A percentile compares a stretch with the other conserved stretches of the same genome.
phyloP scores from a whole-genome alignment of 345 rosid species.

The Pelargonium nanum region DNA sequence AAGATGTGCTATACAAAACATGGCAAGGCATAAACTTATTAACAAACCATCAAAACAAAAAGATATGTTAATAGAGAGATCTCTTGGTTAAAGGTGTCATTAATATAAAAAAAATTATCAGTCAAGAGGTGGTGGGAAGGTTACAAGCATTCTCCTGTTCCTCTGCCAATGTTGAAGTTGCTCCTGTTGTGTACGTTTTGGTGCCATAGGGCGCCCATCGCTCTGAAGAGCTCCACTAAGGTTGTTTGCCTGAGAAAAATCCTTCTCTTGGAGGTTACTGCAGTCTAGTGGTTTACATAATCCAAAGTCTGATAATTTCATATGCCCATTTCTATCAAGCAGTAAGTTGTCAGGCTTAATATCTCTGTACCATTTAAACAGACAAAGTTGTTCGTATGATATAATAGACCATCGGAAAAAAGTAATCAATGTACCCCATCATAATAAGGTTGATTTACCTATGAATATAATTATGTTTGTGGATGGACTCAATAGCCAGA shows the following conservation, averaged over 20 bases:
- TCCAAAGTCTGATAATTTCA: constrained; percentile 96
- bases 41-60: not conserved
- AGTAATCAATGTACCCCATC: not conserved
- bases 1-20: no score
- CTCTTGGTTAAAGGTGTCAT: not conserved
- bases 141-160: constrained; percentile 91
- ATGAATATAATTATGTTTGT: constrained; percentile 93
- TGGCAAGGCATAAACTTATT: not conserved
- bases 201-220: constrained; percentile 70
- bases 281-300: constrained; percentile 94
- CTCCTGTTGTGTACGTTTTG: constrained; percentile 82
- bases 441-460: constrained; percentile 36
- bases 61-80: not conserved
- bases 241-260: constrained; percentile 52
- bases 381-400: constrained; percentile 2
- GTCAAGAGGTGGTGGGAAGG: constrained; percentile 9
- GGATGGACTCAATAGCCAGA: constrained; percentile 93
- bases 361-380: constrained; percentile 49
- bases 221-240: constrained; percentile 60
- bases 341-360: constrained; percentile 97
- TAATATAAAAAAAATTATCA: not conserved
- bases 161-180: constrained; percentile 92
- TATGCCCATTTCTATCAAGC: constrained; percentile 85
- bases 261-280: constrained; percentile 88
- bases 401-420: not conserved